Evolutionary conservation across 2,329 filamentous ascomycete genomes (phyloP), one percentile per base, ranked within the genome.

Genomic region (Xylariaceae sp.): DNA sequence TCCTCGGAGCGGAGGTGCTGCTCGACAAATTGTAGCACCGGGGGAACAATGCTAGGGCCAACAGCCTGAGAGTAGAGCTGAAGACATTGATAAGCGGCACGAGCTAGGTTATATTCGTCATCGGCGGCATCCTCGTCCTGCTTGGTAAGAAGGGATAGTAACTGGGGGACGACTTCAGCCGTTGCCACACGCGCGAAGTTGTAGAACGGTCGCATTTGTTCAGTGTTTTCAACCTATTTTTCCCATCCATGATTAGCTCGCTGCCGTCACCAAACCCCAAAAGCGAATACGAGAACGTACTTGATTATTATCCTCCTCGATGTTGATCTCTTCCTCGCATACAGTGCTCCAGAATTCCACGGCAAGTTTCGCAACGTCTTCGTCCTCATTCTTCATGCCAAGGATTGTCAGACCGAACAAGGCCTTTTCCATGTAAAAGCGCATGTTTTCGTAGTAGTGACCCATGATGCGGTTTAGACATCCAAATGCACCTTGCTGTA

Each of bases 321-420:
- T 97, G 61, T 87, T 87, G 65, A 96, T 92, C 73, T 99, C 94
- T 75, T 99, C 94, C 72, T 99, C 94, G 73, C 94, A 99, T 47
- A 99, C 94, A n/a, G 94, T 96, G 78, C 92, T 97, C 94, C 94
- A 99, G 77, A 99, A 99, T 72, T 99, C 94, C 63, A 99, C 91
- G 39, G 94, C 94, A 54, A 99, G 81, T 80, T 99, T 99, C 59
- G 94, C 89, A 51, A 99, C 94, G 70, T 99, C 94, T 73, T 99
- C 94, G 65, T 99, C 94, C 6, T 91, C 87, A 66, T 85, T 95
- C 83, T 96, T 96, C 94, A 99, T 99, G 64, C 94, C 94, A 71
- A 96, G 86, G 60, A 99, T 96, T 40, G 94, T 99, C 41, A 99
- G 81, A 55, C 94, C 94, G 67, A 99, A 99, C 43, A 99, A 81